phyloP scores from a whole-genome alignment of 169 alveolate species.

The Plasmodium adleri region DNA sequence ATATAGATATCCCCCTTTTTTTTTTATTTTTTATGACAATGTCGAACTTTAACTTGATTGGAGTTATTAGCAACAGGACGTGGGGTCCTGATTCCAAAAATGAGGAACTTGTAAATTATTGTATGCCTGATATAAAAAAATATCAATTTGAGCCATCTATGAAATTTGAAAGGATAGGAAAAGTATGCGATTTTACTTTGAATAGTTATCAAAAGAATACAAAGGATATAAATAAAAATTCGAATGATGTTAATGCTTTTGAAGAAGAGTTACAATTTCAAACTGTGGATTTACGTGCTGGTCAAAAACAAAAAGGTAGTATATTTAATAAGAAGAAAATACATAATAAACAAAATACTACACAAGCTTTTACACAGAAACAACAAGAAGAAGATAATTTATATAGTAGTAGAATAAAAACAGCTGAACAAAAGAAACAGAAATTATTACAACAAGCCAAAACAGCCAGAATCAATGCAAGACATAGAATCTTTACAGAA shows the following conservation, averaged over 20 bases:
- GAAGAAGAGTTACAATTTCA: conserved; percentile 88
- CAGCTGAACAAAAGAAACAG: conserved; percentile 85
- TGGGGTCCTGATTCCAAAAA: conserved; percentile 88
- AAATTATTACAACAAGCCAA: conserved; percentile 84
- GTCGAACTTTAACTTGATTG: conserved; percentile 29
- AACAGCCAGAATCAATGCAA: conserved; percentile 85
- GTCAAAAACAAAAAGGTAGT: conserved; percentile 79
- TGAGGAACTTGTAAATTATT: conserved; percentile 80
- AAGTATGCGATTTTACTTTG: conserved; percentile 89
- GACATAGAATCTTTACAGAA: conserved; percentile 91
- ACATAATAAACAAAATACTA: conserved; percentile 80
- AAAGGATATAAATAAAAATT: conserved; percentile 79
- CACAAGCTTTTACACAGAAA: conserved; percentile 88
- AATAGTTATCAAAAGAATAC: conserved; percentile 83
- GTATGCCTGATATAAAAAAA: conserved; percentile 83
- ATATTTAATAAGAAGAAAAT: conserved; percentile 79
- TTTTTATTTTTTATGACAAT: not conserved
- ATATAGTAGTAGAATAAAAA: conserved; percentile 83
- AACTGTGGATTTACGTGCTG: conserved; percentile 84
- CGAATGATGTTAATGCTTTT: conserved; percentile 74
- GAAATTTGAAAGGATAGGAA: conserved; percentile 87
- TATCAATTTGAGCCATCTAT: conserved; percentile 89
- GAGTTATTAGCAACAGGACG: conserved; percentile 42
- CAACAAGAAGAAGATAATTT: conserved; percentile 86
- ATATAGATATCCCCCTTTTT: not conserved